phyloP scores from a whole-genome alignment of 768 basidiomycete genomes.

The Lanmaoa rubissima region DNA sequence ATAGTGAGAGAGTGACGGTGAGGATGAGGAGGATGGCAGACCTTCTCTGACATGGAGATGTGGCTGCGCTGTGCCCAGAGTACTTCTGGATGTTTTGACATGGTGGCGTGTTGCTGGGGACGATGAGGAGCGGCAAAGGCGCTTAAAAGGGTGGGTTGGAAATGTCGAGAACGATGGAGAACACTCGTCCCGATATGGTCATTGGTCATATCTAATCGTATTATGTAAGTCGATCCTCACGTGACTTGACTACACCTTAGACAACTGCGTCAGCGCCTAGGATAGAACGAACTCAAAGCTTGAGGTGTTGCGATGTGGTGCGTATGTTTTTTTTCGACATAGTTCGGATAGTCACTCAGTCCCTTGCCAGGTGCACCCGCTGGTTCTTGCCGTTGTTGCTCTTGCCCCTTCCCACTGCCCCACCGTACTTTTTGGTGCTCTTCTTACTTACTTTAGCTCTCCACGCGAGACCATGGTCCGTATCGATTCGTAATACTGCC shows the following conservation, averaged over 20 bases:
- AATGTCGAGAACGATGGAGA: conserved; percentile 34
- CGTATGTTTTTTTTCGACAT: conserved; percentile 24
- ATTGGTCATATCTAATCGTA: neutral
- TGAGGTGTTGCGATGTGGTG: conserved; percentile 49
- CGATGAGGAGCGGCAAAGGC: neutral
- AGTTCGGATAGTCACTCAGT: neutral
- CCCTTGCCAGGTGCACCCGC: conserved; percentile 67
- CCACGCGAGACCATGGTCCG: conserved; percentile 83
- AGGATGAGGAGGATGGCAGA: conserved; percentile 28
- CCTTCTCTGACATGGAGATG: conserved; percentile 61
- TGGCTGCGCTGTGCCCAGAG: conserved; percentile 95
- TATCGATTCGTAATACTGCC: conserved; percentile 6
- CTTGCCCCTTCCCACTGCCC: conserved; percentile 74
- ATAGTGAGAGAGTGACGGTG: neutral
- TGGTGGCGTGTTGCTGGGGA: conserved; percentile 21
- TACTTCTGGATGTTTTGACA: conserved; percentile 75
- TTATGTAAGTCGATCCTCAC: conserved; percentile 18
- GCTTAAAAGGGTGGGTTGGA: conserved; percentile 23
- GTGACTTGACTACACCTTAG: conserved; percentile 9
- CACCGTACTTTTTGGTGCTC: conserved; percentile 75
- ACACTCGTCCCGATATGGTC: conserved; percentile 21
- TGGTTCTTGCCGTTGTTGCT: conserved; percentile 82
- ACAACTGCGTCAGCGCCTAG: neutral
- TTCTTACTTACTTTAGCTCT: conserved; percentile 76
- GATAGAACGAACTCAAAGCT: no score